These are phyloP conservation scores for Gelatoporia subvermispora DNA, from an alignment of 768 basidiomycete species.

Conservation along the genomic window DNA sequence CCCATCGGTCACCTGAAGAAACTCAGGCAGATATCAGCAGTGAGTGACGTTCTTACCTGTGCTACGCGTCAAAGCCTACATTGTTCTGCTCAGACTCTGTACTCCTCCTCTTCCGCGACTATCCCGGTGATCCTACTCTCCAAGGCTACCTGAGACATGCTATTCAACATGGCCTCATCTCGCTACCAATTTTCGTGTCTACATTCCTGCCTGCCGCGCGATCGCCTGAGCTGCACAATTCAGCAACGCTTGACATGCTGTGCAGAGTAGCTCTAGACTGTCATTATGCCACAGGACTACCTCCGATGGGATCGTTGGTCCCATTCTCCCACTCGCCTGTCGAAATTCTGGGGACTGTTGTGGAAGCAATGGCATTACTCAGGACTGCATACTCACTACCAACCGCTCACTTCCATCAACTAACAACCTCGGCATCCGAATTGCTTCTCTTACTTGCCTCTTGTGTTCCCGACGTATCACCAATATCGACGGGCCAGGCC, in stretches of 20 bases:
- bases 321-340: slow-evolving; percentile 44
- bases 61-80: neutral
- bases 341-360: slow-evolving; percentile 47
- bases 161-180: slow-evolving; percentile 50
- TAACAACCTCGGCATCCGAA: slow-evolving; percentile 56
- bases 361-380: slow-evolving; percentile 58
- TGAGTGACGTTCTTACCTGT: slow-evolving; percentile 26
- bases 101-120: slow-evolving; percentile 58
- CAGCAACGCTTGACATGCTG: slow-evolving; percentile 65
- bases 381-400: slow-evolving; percentile 50
- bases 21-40: slow-evolving; percentile 60
- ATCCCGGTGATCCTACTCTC: slow-evolving; percentile 68
- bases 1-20: slow-evolving; percentile 34
- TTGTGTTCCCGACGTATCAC: slow-evolving; percentile 55
- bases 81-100: slow-evolving; percentile 52
- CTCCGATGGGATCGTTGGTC: slow-evolving; percentile 52
- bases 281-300: slow-evolving; percentile 54
- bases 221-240: slow-evolving; percentile 57
- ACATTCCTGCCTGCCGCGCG: slow-evolving; percentile 65
- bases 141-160: slow-evolving; percentile 61
- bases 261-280: slow-evolving; percentile 61
- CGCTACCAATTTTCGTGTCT: slow-evolving; percentile 54
- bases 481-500: slow-evolving; percentile 58
- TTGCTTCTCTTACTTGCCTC: slow-evolving; percentile 59
- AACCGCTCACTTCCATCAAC: slow-evolving; percentile 49